Base-by-base conservation (phyloP, 176 grass and related monocot genomes). In the Themeda triandra region DNA sequence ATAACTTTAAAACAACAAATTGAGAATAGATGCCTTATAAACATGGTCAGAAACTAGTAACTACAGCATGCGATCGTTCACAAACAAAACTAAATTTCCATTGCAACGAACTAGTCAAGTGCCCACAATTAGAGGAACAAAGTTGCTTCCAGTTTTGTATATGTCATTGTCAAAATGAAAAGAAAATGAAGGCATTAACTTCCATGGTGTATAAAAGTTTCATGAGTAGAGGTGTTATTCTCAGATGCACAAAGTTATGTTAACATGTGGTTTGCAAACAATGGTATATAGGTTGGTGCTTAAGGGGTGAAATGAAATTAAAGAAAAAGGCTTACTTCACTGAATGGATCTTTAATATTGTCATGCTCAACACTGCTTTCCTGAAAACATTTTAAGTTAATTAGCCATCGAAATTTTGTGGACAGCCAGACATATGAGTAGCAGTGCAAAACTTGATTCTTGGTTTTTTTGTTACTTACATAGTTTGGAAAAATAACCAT, bases 401-500 rank as follows among this genome's bases (percentile, higher is more conserved):
- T 78, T 80, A 63, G 13, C 62, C 5, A 30, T 15, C 63, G 25
- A 76, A 78, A 39, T 66, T 48, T 72, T 41, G 58, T 35, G 8
- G n/a, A 66, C 7, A 8, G 13, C 2, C 36, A 35, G 29, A 72
- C 1, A 6, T 81, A 76, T 37, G 10, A 81, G 25, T 31, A 77
- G 33, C 21, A 82, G 53, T 10, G 7, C 17, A 66, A n/a, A 21
- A 48, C 19, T 66, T 49, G 10, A 42, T 51, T 77, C 21, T 77
- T 78, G 25, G 31, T 54, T 66, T 81, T 66, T 67, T 78, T n/a
- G n/a, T 80, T 69, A 80, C 96, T 93, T 89, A 98, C 96, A 87
- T 98, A 98, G 83, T 98, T 98, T 69, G 96, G 96, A 81, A 98
- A 98, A 77, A 98, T 91, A 90, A 93, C 96, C 84, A 98, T 88